phyloP scores from a whole-genome alignment of 768 basidiomycete species.

The Mycena galopus region DNA sequence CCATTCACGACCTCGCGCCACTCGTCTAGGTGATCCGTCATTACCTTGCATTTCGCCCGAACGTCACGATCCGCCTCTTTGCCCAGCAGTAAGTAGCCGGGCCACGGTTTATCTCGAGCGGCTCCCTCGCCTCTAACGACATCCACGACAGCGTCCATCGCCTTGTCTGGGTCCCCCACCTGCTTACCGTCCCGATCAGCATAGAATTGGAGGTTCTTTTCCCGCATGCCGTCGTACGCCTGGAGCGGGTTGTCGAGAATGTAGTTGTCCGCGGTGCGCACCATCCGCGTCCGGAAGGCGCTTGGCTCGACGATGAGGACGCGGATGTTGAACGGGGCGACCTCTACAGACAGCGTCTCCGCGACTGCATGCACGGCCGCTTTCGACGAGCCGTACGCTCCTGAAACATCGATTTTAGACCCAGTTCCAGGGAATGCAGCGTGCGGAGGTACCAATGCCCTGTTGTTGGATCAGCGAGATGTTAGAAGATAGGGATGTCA shows the following conservation, averaged over 20 bases:
- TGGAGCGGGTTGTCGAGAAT: constrained; percentile 56
- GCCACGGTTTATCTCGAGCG: constrained; percentile 62
- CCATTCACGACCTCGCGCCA: constrained; percentile 66
- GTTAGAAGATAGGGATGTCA: background rate
- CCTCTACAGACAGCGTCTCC: constrained; percentile 67
- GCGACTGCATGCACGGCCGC: constrained; percentile 71
- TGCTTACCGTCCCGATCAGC: constrained; percentile 12
- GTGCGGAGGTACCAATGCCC: constrained; percentile 48
- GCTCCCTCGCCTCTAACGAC: constrained; percentile 65
- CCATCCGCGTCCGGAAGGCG: constrained; percentile 66
- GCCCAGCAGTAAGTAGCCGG: constrained; percentile 63
- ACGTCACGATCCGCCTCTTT: constrained; percentile 67
- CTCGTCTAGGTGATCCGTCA: constrained; percentile 62
- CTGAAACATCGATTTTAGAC: constrained; percentile 39
- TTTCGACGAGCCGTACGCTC: constrained; percentile 68
- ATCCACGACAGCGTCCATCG: constrained; percentile 63
- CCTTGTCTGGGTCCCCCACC: constrained; percentile 68
- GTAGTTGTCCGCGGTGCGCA: constrained; percentile 60
- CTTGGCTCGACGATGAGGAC: constrained; percentile 72
- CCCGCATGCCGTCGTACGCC: constrained; percentile 64
- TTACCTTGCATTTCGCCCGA: constrained; percentile 59
- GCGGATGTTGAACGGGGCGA: constrained; percentile 68
- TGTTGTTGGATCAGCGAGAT: constrained; percentile 26
- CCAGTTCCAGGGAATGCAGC: background rate
- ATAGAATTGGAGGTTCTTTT: constrained; percentile 29